Conservation (phyloP, 306 rosid genomes). For the Phaseolus lunatus region DNA sequence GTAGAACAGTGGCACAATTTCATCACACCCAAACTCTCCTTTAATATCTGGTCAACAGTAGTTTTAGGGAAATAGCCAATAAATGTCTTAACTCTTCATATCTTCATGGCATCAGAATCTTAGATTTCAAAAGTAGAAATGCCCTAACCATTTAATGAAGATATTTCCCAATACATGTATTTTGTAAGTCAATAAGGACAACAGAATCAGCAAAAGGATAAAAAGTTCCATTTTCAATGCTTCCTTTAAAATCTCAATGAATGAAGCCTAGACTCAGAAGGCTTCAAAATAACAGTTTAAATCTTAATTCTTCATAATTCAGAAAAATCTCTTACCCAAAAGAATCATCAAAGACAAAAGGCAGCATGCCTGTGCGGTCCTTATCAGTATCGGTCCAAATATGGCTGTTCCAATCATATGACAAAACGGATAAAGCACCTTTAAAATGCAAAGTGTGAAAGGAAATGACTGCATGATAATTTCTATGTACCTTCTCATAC, state of each 20-base stretch:
- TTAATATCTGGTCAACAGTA: neutral
- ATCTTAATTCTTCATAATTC: conserved; percentile 14
- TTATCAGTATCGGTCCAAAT: conserved; percentile 96
- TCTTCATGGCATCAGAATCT: neutral
- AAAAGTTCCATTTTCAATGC: conserved; percentile 4
- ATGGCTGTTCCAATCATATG: conserved; percentile 64
- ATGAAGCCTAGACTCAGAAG: conserved; percentile 28
- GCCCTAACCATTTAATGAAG: conserved; percentile 20
- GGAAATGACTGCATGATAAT: conserved; percentile 38
- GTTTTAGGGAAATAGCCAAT: neutral
- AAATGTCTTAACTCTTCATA: neutral
- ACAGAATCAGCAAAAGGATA: conserved; percentile 5
- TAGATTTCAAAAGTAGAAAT: neutral
- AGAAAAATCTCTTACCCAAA: conserved; percentile 70
- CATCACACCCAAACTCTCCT: neutral
- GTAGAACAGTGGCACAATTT: neutral
- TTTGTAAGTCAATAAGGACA: conserved; percentile 1
- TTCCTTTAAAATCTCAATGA: conserved; percentile 4
- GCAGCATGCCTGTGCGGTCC: conserved; percentile 93
- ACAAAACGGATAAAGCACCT: conserved; percentile 38
- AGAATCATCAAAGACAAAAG: conserved; percentile 92
- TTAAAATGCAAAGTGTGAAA: conserved; percentile 31
- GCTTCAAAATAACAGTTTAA: conserved; percentile 19
- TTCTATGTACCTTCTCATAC: conserved; percentile 85
- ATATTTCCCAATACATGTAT: conserved; percentile 10